These are phyloP conservation scores for Penicillium concentricum DNA, from an alignment of 2,329 filamentous ascomycete species.

Conservation along the genomic window DNA sequence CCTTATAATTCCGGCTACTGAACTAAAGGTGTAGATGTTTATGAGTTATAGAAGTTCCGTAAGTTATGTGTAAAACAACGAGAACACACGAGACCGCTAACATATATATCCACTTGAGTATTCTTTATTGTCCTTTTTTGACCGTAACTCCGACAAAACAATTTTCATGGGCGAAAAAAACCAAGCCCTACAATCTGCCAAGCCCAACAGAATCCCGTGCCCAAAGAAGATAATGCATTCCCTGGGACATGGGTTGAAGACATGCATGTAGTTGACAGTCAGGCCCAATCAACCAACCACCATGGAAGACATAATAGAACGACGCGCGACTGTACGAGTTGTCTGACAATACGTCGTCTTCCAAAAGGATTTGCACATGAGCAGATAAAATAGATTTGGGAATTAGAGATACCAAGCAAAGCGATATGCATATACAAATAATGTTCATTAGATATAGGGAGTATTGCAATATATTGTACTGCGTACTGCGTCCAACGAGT, in stretches of 20 bases:
- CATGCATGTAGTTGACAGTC: background rate
- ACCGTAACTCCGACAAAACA: background rate
- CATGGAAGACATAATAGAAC: background rate
- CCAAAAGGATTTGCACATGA: background rate
- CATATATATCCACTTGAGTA: background rate
- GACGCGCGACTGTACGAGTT: background rate
- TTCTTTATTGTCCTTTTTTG: background rate
- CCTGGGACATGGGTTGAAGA: too few relatives aligned
- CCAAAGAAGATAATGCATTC: background rate
- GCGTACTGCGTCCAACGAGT: background rate
- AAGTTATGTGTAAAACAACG: background rate
- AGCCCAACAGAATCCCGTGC: too few relatives aligned
- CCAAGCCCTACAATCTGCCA: accelerated
- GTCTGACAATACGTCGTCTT: background rate
- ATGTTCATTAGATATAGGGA: background rate
- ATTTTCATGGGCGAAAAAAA: background rate
- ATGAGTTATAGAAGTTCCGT: background rate
- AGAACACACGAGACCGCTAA: too few relatives aligned
- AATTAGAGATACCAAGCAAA: background rate
- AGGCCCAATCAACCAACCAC: background rate
- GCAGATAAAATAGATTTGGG: background rate
- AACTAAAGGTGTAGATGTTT: background rate
- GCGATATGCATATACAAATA: background rate
- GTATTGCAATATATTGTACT: background rate
- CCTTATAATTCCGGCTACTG: background rate